These are phyloP conservation scores for Fusarium marasasianum DNA, from an alignment of 2,329 filamentous ascomycete genomes.

Conservation along the genomic window DNA sequence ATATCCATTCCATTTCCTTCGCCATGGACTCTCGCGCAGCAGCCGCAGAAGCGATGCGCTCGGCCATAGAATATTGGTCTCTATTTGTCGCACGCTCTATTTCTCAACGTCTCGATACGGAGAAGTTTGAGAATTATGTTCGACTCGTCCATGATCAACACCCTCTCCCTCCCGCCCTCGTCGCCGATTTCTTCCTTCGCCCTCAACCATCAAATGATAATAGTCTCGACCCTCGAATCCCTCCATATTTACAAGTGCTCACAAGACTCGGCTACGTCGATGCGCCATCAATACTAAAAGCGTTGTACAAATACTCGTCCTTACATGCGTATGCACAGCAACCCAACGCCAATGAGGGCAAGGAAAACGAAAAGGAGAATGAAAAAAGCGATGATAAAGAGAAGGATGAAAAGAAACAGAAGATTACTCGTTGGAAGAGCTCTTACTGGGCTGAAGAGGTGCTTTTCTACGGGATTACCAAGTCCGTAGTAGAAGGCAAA, in stretches of 20 bases:
- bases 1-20: background rate
- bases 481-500: conserved; percentile 73
- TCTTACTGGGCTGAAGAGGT: conserved; percentile 81
- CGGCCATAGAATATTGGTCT: conserved; percentile 56
- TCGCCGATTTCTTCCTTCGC: conserved; percentile 68
- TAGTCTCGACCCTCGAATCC: conserved; percentile 67
- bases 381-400: conserved; percentile 30
- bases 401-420: conserved; percentile 32
- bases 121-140: conserved; percentile 63
- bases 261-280: conserved; percentile 62
- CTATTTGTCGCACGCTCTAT: conserved; percentile 63
- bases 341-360: conserved; percentile 30
- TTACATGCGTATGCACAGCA: conserved; percentile 51
- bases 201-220: conserved; percentile 59
- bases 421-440: conserved; percentile 59
- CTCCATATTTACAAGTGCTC: conserved; percentile 67
- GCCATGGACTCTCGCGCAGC: conserved; percentile 42
- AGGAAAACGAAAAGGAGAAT: conserved; percentile 25
- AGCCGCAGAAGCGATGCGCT: conserved; percentile 39
- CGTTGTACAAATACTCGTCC: conserved; percentile 67
- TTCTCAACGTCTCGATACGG: conserved; percentile 59
- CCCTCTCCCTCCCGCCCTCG: conserved; percentile 59
- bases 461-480: conserved; percentile 91
- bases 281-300: conserved; percentile 63
- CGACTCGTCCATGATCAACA: conserved; percentile 60